Evolutionary conservation across 306 rosid species (phyloP).

Genomic region (Cucurbita moschata): DNA sequence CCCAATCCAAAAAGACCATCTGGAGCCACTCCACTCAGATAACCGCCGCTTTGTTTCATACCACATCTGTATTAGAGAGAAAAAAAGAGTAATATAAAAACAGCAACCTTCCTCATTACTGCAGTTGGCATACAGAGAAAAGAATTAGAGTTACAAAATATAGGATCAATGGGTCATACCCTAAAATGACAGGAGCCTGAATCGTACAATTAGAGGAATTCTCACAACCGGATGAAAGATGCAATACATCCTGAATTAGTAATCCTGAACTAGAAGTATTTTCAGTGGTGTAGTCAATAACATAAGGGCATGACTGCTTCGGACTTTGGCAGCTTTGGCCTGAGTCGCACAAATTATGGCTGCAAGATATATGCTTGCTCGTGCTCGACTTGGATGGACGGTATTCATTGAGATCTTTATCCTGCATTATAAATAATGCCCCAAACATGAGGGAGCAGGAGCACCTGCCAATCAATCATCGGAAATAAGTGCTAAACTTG

Average conservation of each 20-base stretch:
- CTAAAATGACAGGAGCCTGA: constrained; percentile 62
- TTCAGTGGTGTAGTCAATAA: constrained; percentile 41
- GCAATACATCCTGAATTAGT: constrained; percentile 75
- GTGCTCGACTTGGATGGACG: constrained; percentile 61
- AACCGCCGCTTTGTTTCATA: constrained; percentile 92
- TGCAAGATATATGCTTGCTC: constrained; percentile 66
- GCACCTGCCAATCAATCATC: constrained; percentile 99
- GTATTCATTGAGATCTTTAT: constrained; percentile 81
- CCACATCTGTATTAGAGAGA: constrained; percentile 57
- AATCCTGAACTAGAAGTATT: constrained; percentile 87
- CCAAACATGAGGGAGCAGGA: constrained; percentile 92
- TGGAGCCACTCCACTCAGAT: constrained; percentile 84
- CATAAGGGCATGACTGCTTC: constrained; percentile 65
- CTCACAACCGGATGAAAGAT: constrained; percentile 43
- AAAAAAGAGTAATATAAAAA: neutral
- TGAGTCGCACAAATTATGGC: constrained; percentile 58
- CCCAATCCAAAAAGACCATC: constrained; percentile 94
- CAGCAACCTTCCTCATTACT: neutral
- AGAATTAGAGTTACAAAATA: constrained; percentile 4
- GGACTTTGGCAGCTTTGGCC: constrained; percentile 54
- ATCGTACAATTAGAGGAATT: constrained; percentile 34
- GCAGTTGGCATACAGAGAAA: neutral
- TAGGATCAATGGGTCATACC: constrained; percentile 34
- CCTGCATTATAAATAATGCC: constrained; percentile 99
- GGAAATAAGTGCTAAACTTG: constrained; percentile 85